Evolutionary conservation across 2,329 filamentous ascomycete genomes (phyloP).

Genomic region (Ceratocystis colombiana): DNA sequence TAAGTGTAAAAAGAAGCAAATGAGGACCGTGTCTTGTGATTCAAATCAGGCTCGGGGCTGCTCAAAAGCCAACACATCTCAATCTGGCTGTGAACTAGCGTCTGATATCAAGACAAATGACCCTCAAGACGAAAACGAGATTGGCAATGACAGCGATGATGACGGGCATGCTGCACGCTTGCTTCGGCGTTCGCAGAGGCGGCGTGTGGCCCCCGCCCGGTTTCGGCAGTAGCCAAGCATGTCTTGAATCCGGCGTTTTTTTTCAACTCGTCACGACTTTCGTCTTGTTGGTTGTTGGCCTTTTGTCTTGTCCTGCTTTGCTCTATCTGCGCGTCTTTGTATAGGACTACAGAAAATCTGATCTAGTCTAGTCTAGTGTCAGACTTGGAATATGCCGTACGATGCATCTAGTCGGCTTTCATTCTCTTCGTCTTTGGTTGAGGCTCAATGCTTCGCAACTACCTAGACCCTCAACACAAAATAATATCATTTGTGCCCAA

Average conservation of each 20-base stretch:
- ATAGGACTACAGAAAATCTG: too few species aligned
- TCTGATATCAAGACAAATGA: neutral
- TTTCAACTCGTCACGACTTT: neutral
- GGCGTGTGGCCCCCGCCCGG: slow-evolving; percentile 17
- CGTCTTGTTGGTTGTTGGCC: slow-evolving; percentile 10
- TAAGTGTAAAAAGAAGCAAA: too few species aligned
- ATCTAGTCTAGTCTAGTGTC: too few species aligned
- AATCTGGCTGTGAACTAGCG: too few species aligned
- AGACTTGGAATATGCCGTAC: neutral
- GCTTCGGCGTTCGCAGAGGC: slow-evolving; percentile 16
- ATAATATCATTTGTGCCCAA: too few species aligned
- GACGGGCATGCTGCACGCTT: neutral
- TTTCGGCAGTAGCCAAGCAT: slow-evolving; percentile 3
- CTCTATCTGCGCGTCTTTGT: neutral
- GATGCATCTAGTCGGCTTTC: neutral
- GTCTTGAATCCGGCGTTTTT: neutral
- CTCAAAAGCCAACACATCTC: too few species aligned
- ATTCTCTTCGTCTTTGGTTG: neutral
- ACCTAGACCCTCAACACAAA: neutral
- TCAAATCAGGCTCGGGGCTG: too few species aligned
- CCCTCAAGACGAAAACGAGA: too few species aligned
- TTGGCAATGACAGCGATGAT: too few species aligned
- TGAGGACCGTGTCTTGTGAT: too few species aligned
- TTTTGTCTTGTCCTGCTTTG: neutral
- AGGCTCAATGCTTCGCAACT: neutral